Evolutionary conservation across 1,284 basidiomycete genomes (phyloP).

Genomic region (Malassezia restricta): DNA sequence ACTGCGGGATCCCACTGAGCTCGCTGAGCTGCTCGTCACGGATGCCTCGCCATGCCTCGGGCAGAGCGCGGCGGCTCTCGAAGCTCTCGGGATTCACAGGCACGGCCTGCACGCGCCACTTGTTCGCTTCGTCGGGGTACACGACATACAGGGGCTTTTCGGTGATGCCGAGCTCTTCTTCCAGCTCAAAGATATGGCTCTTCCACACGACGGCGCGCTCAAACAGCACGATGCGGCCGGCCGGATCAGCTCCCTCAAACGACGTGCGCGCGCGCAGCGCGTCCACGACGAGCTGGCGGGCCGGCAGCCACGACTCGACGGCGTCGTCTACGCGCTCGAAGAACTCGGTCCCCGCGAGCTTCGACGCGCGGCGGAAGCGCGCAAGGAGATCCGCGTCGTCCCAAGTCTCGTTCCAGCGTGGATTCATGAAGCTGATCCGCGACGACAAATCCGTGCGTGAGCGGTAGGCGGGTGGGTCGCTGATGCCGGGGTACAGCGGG

Average conservation of each 20-base stretch:
- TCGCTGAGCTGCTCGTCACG: slow-evolving; percentile 69
- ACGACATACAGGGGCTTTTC: slow-evolving; percentile 65
- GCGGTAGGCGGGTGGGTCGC: slow-evolving; percentile 34
- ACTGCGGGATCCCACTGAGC: slow-evolving; percentile 61
- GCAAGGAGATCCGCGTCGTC: slow-evolving; percentile 22
- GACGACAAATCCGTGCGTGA: slow-evolving; percentile 39
- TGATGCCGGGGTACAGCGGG: slow-evolving; percentile 27
- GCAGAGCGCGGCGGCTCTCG: slow-evolving; percentile 76
- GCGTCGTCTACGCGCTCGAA: slow-evolving; percentile 68
- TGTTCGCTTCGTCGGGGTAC: slow-evolving; percentile 63
- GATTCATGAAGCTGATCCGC: slow-evolving; percentile 36
- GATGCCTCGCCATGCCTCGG: slow-evolving; percentile 81
- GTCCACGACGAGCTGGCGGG: slow-evolving; percentile 64
- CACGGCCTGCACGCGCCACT: slow-evolving; percentile 90
- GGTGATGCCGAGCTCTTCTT: slow-evolving; percentile 48
- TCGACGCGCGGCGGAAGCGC: slow-evolving; percentile 64
- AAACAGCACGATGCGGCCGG: slow-evolving; percentile 69
- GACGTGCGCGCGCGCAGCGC: slow-evolving; percentile 56
- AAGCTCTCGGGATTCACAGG: slow-evolving; percentile 72
- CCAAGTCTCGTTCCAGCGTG: slow-evolving; percentile 38
- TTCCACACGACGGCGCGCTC: slow-evolving; percentile 76
- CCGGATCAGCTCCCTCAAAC: slow-evolving; percentile 53
- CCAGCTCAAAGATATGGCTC: slow-evolving; percentile 84
- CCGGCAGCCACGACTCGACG: slow-evolving; percentile 80
- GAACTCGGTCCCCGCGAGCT: slow-evolving; percentile 77